These are phyloP conservation scores for Cytauxzoon felis DNA, from an alignment of 169 alveolate species.

Conservation along the genomic window DNA sequence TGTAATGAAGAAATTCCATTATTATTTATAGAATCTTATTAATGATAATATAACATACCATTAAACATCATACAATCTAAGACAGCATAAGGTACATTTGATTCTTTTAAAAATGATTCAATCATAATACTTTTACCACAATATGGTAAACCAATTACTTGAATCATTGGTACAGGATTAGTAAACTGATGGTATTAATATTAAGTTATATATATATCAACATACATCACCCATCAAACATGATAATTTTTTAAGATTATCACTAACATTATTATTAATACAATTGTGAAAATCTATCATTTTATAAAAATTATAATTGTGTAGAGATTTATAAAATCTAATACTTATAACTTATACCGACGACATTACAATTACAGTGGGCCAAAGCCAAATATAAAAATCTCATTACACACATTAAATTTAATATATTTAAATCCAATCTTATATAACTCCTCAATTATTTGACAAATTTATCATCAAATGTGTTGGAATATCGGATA, in stretches of 20 bases:
- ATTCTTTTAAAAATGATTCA: background rate
- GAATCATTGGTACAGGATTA: conserved; percentile 35
- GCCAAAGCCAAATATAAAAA: too few relatives aligned
- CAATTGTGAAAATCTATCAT: too few relatives aligned
- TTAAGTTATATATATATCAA: background rate
- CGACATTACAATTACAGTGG: too few relatives aligned
- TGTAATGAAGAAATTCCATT: conserved; percentile 13
- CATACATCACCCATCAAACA: conserved; percentile 29
- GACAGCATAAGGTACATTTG: conserved; percentile 13
- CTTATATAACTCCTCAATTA: too few relatives aligned
- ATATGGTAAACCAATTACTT: conserved; percentile 2
- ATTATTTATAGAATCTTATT: background rate
- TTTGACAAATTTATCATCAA: too few relatives aligned
- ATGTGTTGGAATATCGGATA: too few relatives aligned
- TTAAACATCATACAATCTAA: conserved; percentile 22
- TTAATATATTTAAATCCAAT: too few relatives aligned
- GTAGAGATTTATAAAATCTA: too few relatives aligned
- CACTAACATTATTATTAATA: too few relatives aligned
- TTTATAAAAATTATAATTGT: too few relatives aligned
- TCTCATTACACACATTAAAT: too few relatives aligned
- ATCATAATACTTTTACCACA: background rate
- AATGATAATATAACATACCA: conserved; percentile 2
- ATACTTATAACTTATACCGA: too few relatives aligned
- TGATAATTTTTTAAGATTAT: background rate
- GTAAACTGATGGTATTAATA: background rate